phyloP scores from a whole-genome alignment of 1,284 basidiomycete genomes.

The Ustilago lituana region DNA sequence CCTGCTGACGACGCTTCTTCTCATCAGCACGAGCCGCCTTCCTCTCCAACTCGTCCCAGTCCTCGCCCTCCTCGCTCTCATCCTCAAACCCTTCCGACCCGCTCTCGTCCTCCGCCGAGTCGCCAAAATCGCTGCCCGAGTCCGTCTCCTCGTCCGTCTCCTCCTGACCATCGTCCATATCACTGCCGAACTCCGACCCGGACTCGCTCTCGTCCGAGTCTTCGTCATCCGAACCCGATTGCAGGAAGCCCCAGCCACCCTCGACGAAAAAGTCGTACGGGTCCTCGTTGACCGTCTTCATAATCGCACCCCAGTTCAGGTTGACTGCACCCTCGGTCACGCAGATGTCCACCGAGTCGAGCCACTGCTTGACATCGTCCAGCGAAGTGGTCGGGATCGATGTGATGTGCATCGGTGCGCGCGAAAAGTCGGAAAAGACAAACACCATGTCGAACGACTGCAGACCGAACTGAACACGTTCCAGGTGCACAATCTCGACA shows the following conservation, averaged over 20 bases:
- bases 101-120: constrained; percentile 59
- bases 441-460: constrained; percentile 98
- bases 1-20: constrained; percentile 55
- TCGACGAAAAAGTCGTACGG: constrained; percentile 95
- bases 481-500: constrained; percentile 94
- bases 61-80: constrained; percentile 73
- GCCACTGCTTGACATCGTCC: constrained; percentile 74
- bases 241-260: constrained; percentile 92
- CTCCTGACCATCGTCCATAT: constrained; percentile 64
- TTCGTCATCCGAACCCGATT: constrained; percentile 47
- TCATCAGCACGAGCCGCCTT: constrained; percentile 70
- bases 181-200: constrained; percentile 65
- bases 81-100: constrained; percentile 79
- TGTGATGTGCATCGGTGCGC: constrained; percentile 76
- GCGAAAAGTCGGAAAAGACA: constrained; percentile 95
- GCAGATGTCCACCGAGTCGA: constrained; percentile 91
- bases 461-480: constrained; percentile 94
- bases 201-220: constrained; percentile 54
- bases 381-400: constrained; percentile 60
- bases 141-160: constrained; percentile 61
- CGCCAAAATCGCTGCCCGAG: constrained; percentile 65
- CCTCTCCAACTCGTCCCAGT: constrained; percentile 93
- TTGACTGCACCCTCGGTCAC: constrained; percentile 97
- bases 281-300: constrained; percentile 69
- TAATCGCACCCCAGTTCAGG: constrained; percentile 96